phyloP scores from a whole-genome alignment of 2,329 filamentous ascomycete species.

The Penicillium rolfsii region DNA sequence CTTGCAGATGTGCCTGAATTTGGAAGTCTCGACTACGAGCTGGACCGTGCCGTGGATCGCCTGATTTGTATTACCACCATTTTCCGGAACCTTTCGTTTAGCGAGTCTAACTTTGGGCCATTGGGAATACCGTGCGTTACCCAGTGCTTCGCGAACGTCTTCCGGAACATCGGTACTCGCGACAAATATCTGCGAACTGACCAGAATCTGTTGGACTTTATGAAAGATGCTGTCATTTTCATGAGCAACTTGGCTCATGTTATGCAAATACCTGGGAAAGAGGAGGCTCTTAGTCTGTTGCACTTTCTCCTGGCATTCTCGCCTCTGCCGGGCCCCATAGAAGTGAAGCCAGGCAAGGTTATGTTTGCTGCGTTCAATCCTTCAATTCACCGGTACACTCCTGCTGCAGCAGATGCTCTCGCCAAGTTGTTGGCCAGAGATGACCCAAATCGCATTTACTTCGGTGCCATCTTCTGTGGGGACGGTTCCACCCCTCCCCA shows the following conservation, averaged over 20 bases:
- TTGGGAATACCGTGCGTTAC: constrained; percentile 78
- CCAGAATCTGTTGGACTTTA: constrained; percentile 87
- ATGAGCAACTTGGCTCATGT: constrained; percentile 84
- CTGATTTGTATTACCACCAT: constrained; percentile 91
- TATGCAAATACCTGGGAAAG: constrained; percentile 79
- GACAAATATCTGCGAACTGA: constrained; percentile 82
- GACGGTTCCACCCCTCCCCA: constrained; percentile 68
- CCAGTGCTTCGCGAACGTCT: constrained; percentile 79
- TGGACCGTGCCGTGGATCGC: constrained; percentile 83
- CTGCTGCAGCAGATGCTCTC: constrained; percentile 83
- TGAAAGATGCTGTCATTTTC: constrained; percentile 91
- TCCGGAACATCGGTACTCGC: constrained; percentile 84
- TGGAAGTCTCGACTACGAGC: constrained; percentile 75
- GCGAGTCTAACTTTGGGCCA: constrained; percentile 72
- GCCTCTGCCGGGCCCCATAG: constrained; percentile 71
- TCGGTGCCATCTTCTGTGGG: constrained; percentile 76
- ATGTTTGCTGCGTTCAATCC: constrained; percentile 84
- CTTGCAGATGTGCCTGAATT: constrained; percentile 74
- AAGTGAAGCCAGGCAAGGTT: constrained; percentile 58
- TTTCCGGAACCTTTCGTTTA: constrained; percentile 88
- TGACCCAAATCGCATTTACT: constrained; percentile 86
- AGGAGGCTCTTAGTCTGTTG: constrained; percentile 83
- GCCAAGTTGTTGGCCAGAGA: constrained; percentile 91
- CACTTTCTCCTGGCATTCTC: constrained; percentile 91
- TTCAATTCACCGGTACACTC: constrained; percentile 80